Base-by-base conservation (phyloP, 257 asterid species). In the Scutellaria barbata region DNA sequence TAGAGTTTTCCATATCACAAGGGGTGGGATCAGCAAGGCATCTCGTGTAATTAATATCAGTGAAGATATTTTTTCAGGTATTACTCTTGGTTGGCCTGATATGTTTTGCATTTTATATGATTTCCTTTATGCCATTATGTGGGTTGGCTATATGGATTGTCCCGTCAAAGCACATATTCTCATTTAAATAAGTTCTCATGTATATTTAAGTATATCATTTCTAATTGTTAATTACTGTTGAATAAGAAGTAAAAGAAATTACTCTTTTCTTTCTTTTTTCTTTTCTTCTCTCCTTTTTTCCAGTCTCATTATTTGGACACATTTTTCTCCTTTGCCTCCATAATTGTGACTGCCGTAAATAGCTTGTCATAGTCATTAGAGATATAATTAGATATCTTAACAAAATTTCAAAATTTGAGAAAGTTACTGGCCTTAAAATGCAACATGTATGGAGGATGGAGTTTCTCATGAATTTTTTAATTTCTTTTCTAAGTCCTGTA, bases 21-120 rank as follows among this genome's bases (percentile, higher is more conserved):
- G 99, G 75, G 99, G 99, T 80, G 99, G 98, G 69, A 91, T 94
- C 86, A 91, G 99, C 87, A 94, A 94, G 75, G 89, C 99, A 22
- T 94, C 99, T 72, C 98, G 98, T 69, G 91, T 91, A 53, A 94
- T 94, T 73, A 94, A 94, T 79, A 91, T 94, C 64, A 94, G 99
- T 66, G 99, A 94, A 88, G 99, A 94, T 77, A 91, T 94, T 53
- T 94, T 39, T 85, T 82, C 96, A 73, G 99, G 99, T 94, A 80
- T 57, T 46, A 10, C 47, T 73, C 64, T 56, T 71, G 68, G 11
- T 18, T 43, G 35, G 18, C 68, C 68, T 3, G 43, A 35, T 56
- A 45, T 40, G 39, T 64, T 63, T 20, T 35, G 73, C 50, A 33
- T 53, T 56, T 74, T 18, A 33, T 67, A 10, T 47, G 18, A 42